Conservation (phyloP, 73 alveolate species). For the Paramecium caudatum region DNA sequence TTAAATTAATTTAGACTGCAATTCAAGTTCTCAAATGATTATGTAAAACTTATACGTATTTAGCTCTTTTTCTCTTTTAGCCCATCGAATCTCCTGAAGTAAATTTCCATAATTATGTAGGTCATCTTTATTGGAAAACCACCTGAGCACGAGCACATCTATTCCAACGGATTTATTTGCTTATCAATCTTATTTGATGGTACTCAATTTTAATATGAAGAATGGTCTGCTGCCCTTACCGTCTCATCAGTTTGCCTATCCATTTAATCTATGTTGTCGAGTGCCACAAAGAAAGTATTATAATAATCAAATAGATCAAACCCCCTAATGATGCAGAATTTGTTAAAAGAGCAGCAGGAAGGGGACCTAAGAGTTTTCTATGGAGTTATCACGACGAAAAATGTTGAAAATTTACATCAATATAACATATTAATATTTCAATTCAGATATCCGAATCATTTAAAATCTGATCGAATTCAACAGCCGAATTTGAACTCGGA, state of each 20-base stretch:
- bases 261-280: slow-evolving; percentile 91
- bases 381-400: slow-evolving; percentile 84
- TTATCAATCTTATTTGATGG: slow-evolving; percentile 94
- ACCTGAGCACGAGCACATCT: slow-evolving; percentile 98
- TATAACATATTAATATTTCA: too few relatives aligned
- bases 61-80: slow-evolving; percentile 73
- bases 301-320: slow-evolving; percentile 59
- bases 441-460: too few relatives aligned
- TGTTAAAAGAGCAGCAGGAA: slow-evolving; percentile 81
- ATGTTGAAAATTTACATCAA: too few relatives aligned
- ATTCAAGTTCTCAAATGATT: slow-evolving; percentile 89
- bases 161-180: slow-evolving; percentile 98
- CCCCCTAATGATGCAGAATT: slow-evolving; percentile 89
- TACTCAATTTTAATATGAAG: slow-evolving; percentile 3
- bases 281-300: slow-evolving; percentile 85
- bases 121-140: slow-evolving; percentile 91
- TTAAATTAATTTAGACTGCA: slow-evolving; percentile 79
- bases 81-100: slow-evolving; percentile 99
- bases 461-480: too few relatives aligned
- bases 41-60: slow-evolving; percentile 75
- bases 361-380: slow-evolving; percentile 87
- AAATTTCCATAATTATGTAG: background rate
- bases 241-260: slow-evolving; percentile 93
- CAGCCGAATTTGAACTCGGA: too few relatives aligned
- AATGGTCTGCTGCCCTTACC: slow-evolving; percentile 97